These are phyloP conservation scores for Termitomyces heimii DNA, from an alignment of 768 basidiomycete species.

Conservation along the genomic window DNA sequence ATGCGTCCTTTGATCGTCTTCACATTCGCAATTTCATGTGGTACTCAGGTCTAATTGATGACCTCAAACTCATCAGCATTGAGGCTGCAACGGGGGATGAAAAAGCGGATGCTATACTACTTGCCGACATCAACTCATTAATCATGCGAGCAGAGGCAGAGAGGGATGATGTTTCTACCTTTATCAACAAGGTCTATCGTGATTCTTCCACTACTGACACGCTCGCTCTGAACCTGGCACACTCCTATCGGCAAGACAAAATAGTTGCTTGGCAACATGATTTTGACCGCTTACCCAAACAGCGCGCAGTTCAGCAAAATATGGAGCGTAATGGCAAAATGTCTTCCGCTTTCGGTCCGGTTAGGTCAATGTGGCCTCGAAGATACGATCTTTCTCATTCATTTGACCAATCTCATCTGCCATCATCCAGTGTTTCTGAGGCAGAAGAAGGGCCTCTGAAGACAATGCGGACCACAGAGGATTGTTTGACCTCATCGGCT, in stretches of 20 bases:
- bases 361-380: slow-evolving; percentile 68
- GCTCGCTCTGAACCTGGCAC: slow-evolving; percentile 79
- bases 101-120: slow-evolving; percentile 56
- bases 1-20: slow-evolving; percentile 79
- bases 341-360: slow-evolving; percentile 60
- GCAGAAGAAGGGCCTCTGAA: slow-evolving; percentile 56
- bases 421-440: slow-evolving; percentile 68
- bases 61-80: slow-evolving; percentile 69
- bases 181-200: slow-evolving; percentile 77
- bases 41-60: slow-evolving; percentile 73
- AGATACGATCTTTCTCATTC: slow-evolving; percentile 48
- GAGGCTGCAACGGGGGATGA: slow-evolving; percentile 80
- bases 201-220: slow-evolving; percentile 81
- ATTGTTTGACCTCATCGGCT: slow-evolving; percentile 61
- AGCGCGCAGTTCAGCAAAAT: slow-evolving; percentile 40
- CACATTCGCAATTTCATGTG: slow-evolving; percentile 66
- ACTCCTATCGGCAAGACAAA: slow-evolving; percentile 84
- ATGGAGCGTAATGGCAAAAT: slow-evolving; percentile 47
- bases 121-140: slow-evolving; percentile 57
- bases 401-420: slow-evolving; percentile 47
- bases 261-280: slow-evolving; percentile 97
- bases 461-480: slow-evolving; percentile 42
- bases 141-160: slow-evolving; percentile 73
- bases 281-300: slow-evolving; percentile 80
- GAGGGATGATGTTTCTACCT: slow-evolving; percentile 60